Base-by-base conservation (phyloP, 805 yeast species). In the Dipodascus geniculatus region DNA sequence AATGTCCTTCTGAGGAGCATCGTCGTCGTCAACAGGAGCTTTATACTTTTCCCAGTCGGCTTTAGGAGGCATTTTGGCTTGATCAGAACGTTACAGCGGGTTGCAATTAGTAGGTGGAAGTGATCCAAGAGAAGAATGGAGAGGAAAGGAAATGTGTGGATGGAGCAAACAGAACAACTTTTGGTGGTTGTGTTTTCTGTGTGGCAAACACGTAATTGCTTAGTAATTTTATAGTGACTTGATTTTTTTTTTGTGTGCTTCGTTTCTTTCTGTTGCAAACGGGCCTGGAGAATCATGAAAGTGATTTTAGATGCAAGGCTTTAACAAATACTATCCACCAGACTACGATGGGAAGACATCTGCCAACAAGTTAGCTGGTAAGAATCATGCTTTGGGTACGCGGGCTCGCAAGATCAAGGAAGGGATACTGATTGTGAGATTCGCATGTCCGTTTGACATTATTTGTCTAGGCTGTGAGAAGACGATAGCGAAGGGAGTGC, bases 21-120 rank as follows among this genome's bases (percentile, higher is more conserved):
- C 74, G 19, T 73, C 75, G 33, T 70, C 82, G 60, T 85, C 96
- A 48, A 74, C 77, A n/a, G 96, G 95, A 51, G 93, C 85, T 67
- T 82, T 84, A 71, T 87, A 88, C 69, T 93, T 93, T 67, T 95
- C 99, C 99, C 99, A 93, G 70, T 93, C 96, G 54, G 89, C 93
- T 75, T 89, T 93, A 61, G 97, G 96, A 57, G 97, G 90, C 97
- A 90, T 90, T 59, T 52, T 65, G 49, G 17, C 11, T 24, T 23
- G 22, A 22, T 23, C 44, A 22, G 48, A 49, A 19, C 23, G 23
- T 19, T 51, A 11, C 16, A 31, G 38, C 16, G 11, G 38, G 38
- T 31, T 11, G 38, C 38, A 31, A 31, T 11, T 31, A 31, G 38
- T 11, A 11, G 38, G 38, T 31, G 38, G 38, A 11, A 31, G 38